Evolutionary conservation across 768 basidiomycete genomes (phyloP).

Genomic region (Amanita polypyramis): DNA sequence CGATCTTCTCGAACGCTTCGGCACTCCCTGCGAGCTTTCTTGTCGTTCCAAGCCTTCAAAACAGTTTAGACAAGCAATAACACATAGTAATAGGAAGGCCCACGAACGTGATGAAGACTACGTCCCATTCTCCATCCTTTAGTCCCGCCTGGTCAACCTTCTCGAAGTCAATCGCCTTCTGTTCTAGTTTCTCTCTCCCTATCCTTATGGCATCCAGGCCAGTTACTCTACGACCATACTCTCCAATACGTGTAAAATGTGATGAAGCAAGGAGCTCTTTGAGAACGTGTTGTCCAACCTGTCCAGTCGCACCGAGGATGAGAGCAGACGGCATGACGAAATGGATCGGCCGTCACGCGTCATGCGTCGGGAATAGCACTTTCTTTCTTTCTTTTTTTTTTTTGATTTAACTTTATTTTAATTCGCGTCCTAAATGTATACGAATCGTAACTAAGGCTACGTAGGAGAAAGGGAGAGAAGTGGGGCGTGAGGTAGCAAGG

Average conservation of each 20-base stretch:
- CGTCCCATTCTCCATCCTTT: constrained; percentile 55
- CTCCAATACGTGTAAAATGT: constrained; percentile 48
- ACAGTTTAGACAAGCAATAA: neutral
- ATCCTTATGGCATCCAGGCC: constrained; percentile 25
- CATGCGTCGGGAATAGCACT: too few species aligned
- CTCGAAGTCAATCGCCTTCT: constrained; percentile 62
- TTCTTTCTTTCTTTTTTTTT: too few species aligned
- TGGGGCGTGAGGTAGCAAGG: too few species aligned
- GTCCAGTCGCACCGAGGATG: constrained; percentile 68
- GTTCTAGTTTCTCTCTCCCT: constrained; percentile 51
- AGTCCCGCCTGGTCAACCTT: constrained; percentile 32
- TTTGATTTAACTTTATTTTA: too few species aligned
- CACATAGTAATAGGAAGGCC: neutral
- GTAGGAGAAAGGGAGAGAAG: too few species aligned
- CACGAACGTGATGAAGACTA: constrained; percentile 60
- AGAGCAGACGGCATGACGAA: constrained; percentile 31
- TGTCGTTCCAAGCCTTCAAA: constrained; percentile 53
- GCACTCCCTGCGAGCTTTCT: constrained; percentile 48
- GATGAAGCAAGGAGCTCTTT: constrained; percentile 47
- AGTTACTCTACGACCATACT: constrained; percentile 60
- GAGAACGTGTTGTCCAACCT: constrained; percentile 52
- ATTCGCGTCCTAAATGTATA: too few species aligned
- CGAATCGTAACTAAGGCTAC: too few species aligned
- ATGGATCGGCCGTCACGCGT: too few species aligned
- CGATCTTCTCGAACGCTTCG: constrained; percentile 65